Evolutionary conservation across 805 yeast genomes (phyloP), one percentile per base, ranked within the genome.

Genomic region (Ascoidea tarda): DNA sequence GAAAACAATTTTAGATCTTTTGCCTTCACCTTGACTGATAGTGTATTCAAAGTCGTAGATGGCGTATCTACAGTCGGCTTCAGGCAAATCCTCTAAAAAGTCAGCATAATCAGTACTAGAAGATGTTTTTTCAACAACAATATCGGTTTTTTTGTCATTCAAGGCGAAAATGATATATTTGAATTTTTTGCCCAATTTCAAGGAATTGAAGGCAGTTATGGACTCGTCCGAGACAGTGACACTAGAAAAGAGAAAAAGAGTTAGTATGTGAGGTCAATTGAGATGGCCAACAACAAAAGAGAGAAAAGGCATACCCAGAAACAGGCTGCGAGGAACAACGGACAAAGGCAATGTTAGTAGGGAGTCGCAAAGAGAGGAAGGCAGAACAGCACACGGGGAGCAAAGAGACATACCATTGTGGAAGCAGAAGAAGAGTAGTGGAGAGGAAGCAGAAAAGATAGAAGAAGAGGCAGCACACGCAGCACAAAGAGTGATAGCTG

Each of bases 1-100:
- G 74, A 81, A 73, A 48, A 79, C 74, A 58, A 81, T 76, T 69
- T 80, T 82, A 59, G 82, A 79, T 77, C 96, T 86, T 78, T 88
- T 89, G 68, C 99, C 99, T 72, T 91, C 98, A 62, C 88, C 90
- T 51, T 79, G 81, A 59, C 84, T 79, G 55, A 87, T 74, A 70
- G 89, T 96, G 72, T 90, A 93, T 74, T 91, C 97, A 63, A 93
- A 91, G 73, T 91, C 98, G 73, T 88, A 93, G 53, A 93, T 82
- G 55, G 98, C 99, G 69, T 93, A 93, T 70, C 90, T 82, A 73
- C 97, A 88, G 67, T 91, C 96, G 68, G 86, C 79, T 75, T 93
- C 99, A 62, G 98, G 96, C 63, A 93, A 80, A 66, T 85, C 79
- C 67, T 80, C 88, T 63, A 91, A 72, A 72, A 93, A 93, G 46